Conservation (phyloP, 768 basidiomycete species). For the Leccinellum albellum region DNA sequence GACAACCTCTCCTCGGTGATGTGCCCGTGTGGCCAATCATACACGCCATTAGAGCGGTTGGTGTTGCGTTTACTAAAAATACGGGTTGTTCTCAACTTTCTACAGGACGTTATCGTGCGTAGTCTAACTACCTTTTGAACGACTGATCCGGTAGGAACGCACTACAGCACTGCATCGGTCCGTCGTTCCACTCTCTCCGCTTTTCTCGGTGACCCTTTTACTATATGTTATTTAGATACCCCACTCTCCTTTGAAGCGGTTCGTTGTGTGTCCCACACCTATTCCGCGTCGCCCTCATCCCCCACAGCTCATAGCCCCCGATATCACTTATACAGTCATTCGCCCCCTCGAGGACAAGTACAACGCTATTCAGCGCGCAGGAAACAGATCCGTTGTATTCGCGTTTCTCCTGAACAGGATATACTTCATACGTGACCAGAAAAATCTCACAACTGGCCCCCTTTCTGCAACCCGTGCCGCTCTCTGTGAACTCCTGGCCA, state of each 20-base stretch:
- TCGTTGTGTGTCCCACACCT: constrained; percentile 22
- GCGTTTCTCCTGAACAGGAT: constrained; percentile 85
- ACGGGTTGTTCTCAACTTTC: constrained; percentile 10
- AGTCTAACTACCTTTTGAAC: neutral
- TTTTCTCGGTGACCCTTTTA: neutral
- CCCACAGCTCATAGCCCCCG: constrained; percentile 71
- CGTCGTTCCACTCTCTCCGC: neutral
- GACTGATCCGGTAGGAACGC: constrained; percentile 2
- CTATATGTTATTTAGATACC: constrained; percentile 54
- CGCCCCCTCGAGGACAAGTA: constrained; percentile 89
- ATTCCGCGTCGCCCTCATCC: constrained; percentile 7
- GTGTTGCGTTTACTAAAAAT: neutral
- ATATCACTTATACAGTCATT: constrained; percentile 86
- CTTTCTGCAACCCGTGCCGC: constrained; percentile 72
- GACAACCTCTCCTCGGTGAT: constrained; percentile 41
- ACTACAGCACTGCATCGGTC: constrained; percentile 67
- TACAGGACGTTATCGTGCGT: constrained; percentile 60
- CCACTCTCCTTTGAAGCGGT: constrained; percentile 81
- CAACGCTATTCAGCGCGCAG: constrained; percentile 58
- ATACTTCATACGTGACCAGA: constrained; percentile 77
- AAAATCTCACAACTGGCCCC: constrained; percentile 56
- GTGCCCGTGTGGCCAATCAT: constrained; percentile 79
- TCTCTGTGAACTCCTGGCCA: constrained; percentile 89
- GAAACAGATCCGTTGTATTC: constrained; percentile 84
- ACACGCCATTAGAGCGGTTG: constrained; percentile 66